phyloP scores from a whole-genome alignment of 108 stramenopile genomes.

The Cyclotella baltica region DNA sequence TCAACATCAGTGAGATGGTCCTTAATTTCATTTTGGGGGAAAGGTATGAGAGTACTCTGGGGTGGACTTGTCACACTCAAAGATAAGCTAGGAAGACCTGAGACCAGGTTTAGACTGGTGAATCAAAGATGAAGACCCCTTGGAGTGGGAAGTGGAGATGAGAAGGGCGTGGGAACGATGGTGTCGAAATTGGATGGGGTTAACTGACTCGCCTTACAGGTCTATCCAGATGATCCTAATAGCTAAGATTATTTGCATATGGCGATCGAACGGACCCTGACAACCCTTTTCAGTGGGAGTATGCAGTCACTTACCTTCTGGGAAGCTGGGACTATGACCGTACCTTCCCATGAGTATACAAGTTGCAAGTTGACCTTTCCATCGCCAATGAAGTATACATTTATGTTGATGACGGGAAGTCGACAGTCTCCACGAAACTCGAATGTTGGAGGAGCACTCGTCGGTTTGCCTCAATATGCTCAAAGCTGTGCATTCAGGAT shows the following conservation, averaged over 20 bases:
- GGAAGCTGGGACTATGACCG: conserved; percentile 18
- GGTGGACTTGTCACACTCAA: conserved; percentile 39
- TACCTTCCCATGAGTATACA: conserved; percentile 31
- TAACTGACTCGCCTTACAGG: conserved; percentile 45
- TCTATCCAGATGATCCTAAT: conserved; percentile 17
- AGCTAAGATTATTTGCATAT: conserved; percentile 20
- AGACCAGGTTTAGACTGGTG: not conserved
- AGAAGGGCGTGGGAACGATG: conserved; percentile 20
- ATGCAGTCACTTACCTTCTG: conserved; percentile 10
- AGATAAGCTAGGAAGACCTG: not conserved
- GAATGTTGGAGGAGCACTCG: not conserved
- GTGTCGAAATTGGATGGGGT: conserved; percentile 42
- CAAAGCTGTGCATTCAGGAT: conserved; percentile 50
- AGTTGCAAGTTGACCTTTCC: conserved; percentile 24
- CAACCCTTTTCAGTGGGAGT: conserved; percentile 38
- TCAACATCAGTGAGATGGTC: conserved; percentile 58
- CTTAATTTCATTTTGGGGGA: conserved; percentile 43
- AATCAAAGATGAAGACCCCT: not conserved
- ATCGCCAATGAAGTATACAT: conserved; percentile 26
- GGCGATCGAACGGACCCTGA: not conserved
- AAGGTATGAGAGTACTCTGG: conserved; percentile 18
- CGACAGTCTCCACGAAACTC: conserved; percentile 8
- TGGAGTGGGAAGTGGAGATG: conserved; percentile 9
- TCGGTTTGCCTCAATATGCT: not conserved
- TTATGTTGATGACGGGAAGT: conserved; percentile 44